These are phyloP conservation scores for Sphaerulina vaccinii DNA, from an alignment of 2,329 filamentous ascomycete genomes.

Conservation along the genomic window DNA sequence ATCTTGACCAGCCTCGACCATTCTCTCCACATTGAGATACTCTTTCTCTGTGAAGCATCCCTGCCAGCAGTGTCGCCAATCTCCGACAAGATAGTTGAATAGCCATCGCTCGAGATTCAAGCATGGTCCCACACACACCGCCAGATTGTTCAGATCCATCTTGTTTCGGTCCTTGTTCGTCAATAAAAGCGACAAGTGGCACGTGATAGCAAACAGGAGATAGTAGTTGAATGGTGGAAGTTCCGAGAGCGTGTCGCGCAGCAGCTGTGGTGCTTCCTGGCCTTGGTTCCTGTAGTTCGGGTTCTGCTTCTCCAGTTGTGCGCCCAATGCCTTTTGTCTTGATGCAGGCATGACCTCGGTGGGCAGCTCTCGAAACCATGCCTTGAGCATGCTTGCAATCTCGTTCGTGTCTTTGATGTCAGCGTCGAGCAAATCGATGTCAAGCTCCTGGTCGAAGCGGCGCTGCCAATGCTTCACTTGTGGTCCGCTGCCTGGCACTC, in stretches of 20 bases:
- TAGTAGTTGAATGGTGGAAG: conserved; percentile 98
- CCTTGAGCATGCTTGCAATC: conserved; percentile 92
- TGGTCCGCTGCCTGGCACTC: conserved; percentile 84
- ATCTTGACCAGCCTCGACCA: conserved; percentile 28
- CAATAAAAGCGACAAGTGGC: conserved; percentile 86
- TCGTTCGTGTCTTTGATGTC: conserved; percentile 95
- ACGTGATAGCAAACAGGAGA: conserved; percentile 93
- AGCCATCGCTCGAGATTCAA: conserved; percentile 95
- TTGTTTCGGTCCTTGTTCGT: conserved; percentile 95
- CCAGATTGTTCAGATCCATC: conserved; percentile 94
- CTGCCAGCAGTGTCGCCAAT: conserved; percentile 97
- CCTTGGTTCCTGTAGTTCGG: conserved; percentile 63
- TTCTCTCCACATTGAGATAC: conserved; percentile 29
- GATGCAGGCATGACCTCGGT: conserved; percentile 89
- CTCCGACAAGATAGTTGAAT: conserved; percentile 90
- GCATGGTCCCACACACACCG: conserved; percentile 95
- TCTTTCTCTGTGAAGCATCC: conserved; percentile 86
- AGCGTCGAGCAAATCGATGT: conserved; percentile 87
- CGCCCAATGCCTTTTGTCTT: conserved; percentile 74
- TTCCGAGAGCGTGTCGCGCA: conserved; percentile 88
- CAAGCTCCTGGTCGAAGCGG: conserved; percentile 75
- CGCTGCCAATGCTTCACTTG: conserved; percentile 93
- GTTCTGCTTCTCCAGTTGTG: conserved; percentile 79
- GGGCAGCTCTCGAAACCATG: conserved; percentile 91
- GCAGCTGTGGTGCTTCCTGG: conserved; percentile 69